These are phyloP conservation scores for Blastobotrys persicus DNA, from an alignment of 1,139 yeast genomes.

Conservation along the genomic window DNA sequence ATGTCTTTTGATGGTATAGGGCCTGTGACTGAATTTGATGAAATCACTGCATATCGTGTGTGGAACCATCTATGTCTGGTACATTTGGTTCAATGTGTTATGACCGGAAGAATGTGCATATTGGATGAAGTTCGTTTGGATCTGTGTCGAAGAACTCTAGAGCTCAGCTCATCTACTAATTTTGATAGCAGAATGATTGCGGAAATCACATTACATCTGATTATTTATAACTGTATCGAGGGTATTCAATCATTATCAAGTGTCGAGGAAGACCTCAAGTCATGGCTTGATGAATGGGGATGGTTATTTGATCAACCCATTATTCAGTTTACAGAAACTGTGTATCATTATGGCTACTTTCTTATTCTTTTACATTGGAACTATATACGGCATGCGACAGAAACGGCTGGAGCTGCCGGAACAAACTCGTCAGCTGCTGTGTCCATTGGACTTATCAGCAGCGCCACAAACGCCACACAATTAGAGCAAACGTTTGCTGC, in stretches of 20 bases:
- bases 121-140: slow-evolving; percentile 63
- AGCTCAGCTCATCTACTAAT: slow-evolving; percentile 64
- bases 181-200: slow-evolving; percentile 85
- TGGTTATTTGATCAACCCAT: slow-evolving; percentile 70
- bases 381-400: slow-evolving; percentile 21
- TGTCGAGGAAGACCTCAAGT: slow-evolving; percentile 42
- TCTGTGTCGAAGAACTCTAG: slow-evolving; percentile 59
- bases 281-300: slow-evolving; percentile 73
- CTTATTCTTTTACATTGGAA: slow-evolving; percentile 46
- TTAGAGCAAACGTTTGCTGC: slow-evolving; percentile 22
- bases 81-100: slow-evolving; percentile 65
- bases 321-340: slow-evolving; percentile 72
- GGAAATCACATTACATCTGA: slow-evolving; percentile 63
- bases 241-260: slow-evolving; percentile 34
- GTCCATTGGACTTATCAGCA: slow-evolving; percentile 13
- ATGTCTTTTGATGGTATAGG: slow-evolving; percentile 37
- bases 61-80: slow-evolving; percentile 74
- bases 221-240: slow-evolving; percentile 63
- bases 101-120: slow-evolving; percentile 73
- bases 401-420: slow-evolving; percentile 10
- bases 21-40: slow-evolving; percentile 48
- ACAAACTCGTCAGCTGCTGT: slow-evolving; percentile 1
- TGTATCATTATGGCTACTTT: slow-evolving; percentile 63
- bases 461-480: slow-evolving; percentile 13
- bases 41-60: slow-evolving; percentile 53